Base-by-base conservation (phyloP, 208 protist species). In the Porcisia hertigi region DNA sequence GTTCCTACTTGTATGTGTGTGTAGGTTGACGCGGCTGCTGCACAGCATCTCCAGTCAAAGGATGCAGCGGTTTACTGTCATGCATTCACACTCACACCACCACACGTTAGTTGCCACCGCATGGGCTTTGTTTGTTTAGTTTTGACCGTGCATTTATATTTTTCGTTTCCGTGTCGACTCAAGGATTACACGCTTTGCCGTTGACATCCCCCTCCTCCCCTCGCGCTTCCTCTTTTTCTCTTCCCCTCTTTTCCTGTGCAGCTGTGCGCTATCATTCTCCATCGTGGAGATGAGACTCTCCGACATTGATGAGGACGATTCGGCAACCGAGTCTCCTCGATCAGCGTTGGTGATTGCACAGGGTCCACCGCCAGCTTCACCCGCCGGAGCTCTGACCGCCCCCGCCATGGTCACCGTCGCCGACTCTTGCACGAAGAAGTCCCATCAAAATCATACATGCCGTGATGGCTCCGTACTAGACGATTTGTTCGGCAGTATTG, bases 291-390 rank as follows among this genome's bases (percentile, higher is more conserved):
- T 97, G 89, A 86, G 91, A 30, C 83, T 97, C 45, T 91, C 88
- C 8, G 92, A 97, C 73, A 92, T 96, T 71, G 90, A 94, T 59
- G 89, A 94, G 73, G 89, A 88, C 63, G 89, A 93, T 47, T 70
- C 69, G 47, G 71, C 69, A 60, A 76, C 75, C n/a, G 54, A 74
- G 54, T 72, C 55, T 43, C 65, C 73, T 18, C 59, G 30, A 2
- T 65, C 65, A 23, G 55, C 53, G n/a, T 53, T 73, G 54, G 30
- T 69, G 57, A 82, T 65, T 1, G 64, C 49, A 14, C 53, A 52
- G 1, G 11, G 63, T 4, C 64, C 49, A 45, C 43, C 18, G 5
- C 54, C 53, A 52, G 47, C 47, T 14, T 52, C 47, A 70, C 54
- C 36, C 11, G 12, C 64, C 71, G 36, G 47, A 8, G 11, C 36